A percentile compares a stretch with the other conserved stretches of the same genome.
phyloP scores from a whole-genome alignment of 2,329 filamentous ascomycete species.

The Teratosphaeria zuluensis region DNA sequence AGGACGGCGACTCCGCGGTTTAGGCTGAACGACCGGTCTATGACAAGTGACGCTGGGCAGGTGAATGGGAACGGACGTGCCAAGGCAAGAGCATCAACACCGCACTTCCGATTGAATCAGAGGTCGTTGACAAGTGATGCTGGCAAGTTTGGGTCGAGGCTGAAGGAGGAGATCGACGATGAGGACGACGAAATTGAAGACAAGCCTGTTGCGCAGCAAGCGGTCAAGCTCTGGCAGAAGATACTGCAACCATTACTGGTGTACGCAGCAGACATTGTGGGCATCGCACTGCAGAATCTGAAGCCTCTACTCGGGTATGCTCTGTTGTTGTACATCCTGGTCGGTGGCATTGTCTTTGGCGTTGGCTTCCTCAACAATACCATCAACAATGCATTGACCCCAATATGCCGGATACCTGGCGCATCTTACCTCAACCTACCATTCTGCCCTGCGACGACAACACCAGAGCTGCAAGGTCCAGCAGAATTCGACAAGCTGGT shows the following conservation, averaged over 20 bases:
- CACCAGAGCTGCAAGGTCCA: slow-evolving; percentile 19
- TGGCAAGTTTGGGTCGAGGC: slow-evolving; percentile 10
- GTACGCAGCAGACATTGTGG: slow-evolving; percentile 49
- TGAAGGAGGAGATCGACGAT: slow-evolving; percentile 17
- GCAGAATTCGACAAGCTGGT: slow-evolving; percentile 68
- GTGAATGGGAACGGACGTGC: slow-evolving; percentile 5
- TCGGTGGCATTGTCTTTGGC: slow-evolving; percentile 49
- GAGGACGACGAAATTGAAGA: slow-evolving; percentile 10
- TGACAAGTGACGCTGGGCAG: slow-evolving; percentile 22
- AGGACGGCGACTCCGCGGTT: slow-evolving; percentile 18
- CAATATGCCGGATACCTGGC: slow-evolving; percentile 61
- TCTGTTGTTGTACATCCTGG: slow-evolving; percentile 51
- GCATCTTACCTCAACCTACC: slow-evolving; percentile 51
- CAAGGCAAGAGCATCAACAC: slow-evolving; percentile 6
- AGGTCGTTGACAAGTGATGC: slow-evolving; percentile 25
- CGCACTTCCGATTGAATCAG: slow-evolving; percentile 16
- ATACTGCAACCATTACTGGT: slow-evolving; percentile 26
- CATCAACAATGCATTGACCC: slow-evolving; percentile 53
- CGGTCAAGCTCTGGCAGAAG: slow-evolving; percentile 20
- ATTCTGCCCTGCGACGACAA: slow-evolving; percentile 42
- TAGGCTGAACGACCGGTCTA: slow-evolving; percentile 19
- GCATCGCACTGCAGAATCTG: slow-evolving; percentile 50
- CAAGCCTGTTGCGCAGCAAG: not conserved
- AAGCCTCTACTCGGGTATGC: slow-evolving; percentile 56
- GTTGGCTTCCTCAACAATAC: slow-evolving; percentile 55